These are phyloP conservation scores for Brachypodium distachyon DNA, from an alignment of 202 grass and related monocot genomes.

Conservation along the genomic window DNA sequence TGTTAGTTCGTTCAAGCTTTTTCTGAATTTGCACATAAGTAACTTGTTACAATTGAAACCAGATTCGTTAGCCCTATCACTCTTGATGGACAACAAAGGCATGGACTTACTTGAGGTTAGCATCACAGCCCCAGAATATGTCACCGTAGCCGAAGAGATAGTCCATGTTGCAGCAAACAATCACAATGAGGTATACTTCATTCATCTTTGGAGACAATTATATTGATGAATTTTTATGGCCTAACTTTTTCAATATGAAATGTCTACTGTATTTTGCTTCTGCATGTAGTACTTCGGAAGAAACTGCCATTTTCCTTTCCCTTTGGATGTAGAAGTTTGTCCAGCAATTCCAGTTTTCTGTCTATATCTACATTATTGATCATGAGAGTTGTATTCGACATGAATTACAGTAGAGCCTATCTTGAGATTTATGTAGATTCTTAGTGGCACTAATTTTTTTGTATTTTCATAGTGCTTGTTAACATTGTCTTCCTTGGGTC, in stretches of 20 bases:
- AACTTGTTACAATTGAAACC: slow-evolving; percentile 19
- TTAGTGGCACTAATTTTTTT: background rate
- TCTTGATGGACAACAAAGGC: slow-evolving; percentile 83
- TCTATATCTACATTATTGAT: background rate
- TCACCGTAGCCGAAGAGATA: slow-evolving; percentile 38
- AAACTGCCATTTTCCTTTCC: background rate
- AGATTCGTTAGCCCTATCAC: slow-evolving; percentile 81
- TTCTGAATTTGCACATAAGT: background rate
- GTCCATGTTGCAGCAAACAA: slow-evolving; percentile 46
- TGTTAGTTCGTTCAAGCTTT: slow-evolving; percentile 6
- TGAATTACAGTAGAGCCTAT: background rate
- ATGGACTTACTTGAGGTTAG: slow-evolving; percentile 47
- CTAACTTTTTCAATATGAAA: background rate
- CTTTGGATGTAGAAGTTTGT: background rate
- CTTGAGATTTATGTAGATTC: background rate
- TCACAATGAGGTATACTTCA: slow-evolving; percentile 55
- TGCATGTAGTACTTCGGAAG: background rate
- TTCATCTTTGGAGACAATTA: background rate
- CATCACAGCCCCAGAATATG: slow-evolving; percentile 54
- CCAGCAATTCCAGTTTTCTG: background rate
- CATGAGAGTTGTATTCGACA: background rate
- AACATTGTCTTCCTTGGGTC: background rate
- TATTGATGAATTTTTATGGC: background rate
- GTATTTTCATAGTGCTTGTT: background rate
- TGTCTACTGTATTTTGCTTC: background rate